phyloP scores from a whole-genome alignment of 202 grass and related monocot species.

The Hordeum pubiflorum region DNA sequence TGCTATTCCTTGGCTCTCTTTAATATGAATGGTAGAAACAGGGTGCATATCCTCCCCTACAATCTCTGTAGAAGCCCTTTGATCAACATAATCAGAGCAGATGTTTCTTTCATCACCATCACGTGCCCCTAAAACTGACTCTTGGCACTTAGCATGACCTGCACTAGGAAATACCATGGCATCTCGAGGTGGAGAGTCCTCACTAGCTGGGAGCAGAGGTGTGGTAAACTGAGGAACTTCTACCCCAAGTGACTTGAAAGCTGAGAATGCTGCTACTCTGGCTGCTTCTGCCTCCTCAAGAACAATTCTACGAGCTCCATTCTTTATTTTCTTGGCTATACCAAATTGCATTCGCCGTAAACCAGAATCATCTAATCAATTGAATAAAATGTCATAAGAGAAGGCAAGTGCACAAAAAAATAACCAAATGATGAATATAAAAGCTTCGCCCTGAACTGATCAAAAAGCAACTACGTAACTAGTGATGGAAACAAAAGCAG shows the following conservation, averaged over 20 bases:
- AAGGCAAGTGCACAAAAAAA: constrained; percentile 8
- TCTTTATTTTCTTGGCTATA: constrained; percentile 95
- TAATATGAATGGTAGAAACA: constrained; percentile 21
- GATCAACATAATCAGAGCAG: constrained; percentile 30
- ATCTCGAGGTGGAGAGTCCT: constrained; percentile 36
- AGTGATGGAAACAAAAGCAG: background rate
- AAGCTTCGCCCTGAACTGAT: background rate
- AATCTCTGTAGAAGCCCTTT: constrained; percentile 28
- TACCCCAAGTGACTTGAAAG: constrained; percentile 92
- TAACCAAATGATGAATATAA: background rate
- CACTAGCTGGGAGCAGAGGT: constrained; percentile 42
- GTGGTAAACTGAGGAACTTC: constrained; percentile 73
- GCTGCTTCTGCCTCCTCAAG: constrained; percentile 95
- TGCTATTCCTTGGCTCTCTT: constrained; percentile 5
- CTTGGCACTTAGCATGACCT: constrained; percentile 37
- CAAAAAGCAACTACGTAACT: background rate
- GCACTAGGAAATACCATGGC: constrained; percentile 16
- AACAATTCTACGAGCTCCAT: constrained; percentile 83
- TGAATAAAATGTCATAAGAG: constrained; percentile 24
- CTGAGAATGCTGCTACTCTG: constrained; percentile 72
- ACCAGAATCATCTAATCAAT: constrained; percentile 44
- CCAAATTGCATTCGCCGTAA: constrained; percentile 69
- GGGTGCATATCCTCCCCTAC: constrained; percentile 13
- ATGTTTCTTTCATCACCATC: constrained; percentile 30
- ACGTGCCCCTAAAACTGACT: constrained; percentile 13